These are phyloP conservation scores for Delphinella strobiligena DNA, from an alignment of 2,329 filamentous ascomycete genomes.

Conservation along the genomic window DNA sequence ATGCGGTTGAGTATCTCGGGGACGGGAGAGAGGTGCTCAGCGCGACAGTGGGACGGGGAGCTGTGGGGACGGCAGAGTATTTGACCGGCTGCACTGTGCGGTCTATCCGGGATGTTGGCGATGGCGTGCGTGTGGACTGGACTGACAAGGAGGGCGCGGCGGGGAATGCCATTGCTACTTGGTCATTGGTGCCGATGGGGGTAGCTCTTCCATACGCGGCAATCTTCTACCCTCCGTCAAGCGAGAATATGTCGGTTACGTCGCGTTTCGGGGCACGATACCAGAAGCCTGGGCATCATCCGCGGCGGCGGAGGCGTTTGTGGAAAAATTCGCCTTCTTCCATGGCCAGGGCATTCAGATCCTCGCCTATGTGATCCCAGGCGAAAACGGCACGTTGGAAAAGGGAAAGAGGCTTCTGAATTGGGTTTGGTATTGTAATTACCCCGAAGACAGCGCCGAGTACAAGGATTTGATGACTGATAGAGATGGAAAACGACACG, in stretches of 20 bases:
- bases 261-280: constrained; percentile 20
- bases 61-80: constrained; percentile 12
- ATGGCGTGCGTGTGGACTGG: constrained; percentile 16
- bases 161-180: constrained; percentile 21
- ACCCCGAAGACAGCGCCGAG: constrained; percentile 25
- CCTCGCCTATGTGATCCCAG: constrained; percentile 34
- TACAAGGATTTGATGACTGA: constrained; percentile 34
- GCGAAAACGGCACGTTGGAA: constrained; percentile 26
- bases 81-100: constrained; percentile 20
- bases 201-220: constrained; percentile 16
- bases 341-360: constrained; percentile 25
- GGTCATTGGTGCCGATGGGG: constrained; percentile 34
- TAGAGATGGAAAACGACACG: constrained; percentile 25
- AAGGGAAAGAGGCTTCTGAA: constrained; percentile 33
- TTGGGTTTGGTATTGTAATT: constrained; percentile 37
- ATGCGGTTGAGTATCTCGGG: constrained; percentile 17
- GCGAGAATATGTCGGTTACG: constrained; percentile 21
- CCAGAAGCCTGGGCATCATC: constrained; percentile 23
- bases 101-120: constrained; percentile 12
- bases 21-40: constrained; percentile 10
- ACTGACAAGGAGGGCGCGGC: constrained; percentile 14
- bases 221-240: constrained; percentile 16
- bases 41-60: constrained; percentile 2
- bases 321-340: constrained; percentile 30
- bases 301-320: constrained; percentile 19